These are phyloP conservation scores for Globisporangium cylindrosporum DNA, from an alignment of 352 stramenopile genomes.

Conservation along the genomic window DNA sequence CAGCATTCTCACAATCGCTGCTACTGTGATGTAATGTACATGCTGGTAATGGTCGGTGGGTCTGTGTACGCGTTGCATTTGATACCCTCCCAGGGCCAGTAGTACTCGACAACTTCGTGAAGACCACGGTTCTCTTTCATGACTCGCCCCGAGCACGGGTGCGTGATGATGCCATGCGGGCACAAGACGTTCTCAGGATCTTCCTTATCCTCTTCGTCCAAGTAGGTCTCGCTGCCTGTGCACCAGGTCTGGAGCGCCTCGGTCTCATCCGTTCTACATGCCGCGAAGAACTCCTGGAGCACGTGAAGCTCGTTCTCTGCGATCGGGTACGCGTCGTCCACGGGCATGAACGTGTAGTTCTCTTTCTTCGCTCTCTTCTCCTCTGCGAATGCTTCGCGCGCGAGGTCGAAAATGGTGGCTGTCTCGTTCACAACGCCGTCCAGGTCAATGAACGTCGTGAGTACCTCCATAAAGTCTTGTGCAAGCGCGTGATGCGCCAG, in stretches of 20 bases:
- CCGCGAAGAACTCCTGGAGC: conserved; percentile 43
- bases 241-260: conserved; percentile 61
- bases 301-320: conserved; percentile 34
- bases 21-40: conserved; percentile 29
- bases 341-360: conserved; percentile 14
- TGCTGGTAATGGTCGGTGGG: conserved; percentile 66
- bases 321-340: conserved; percentile 59
- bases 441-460: conserved; percentile 39
- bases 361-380: conserved; percentile 15
- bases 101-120: conserved; percentile 25
- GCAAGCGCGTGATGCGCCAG: not conserved
- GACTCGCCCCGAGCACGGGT: conserved; percentile 63
- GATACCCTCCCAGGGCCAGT: conserved; percentile 76
- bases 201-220: conserved; percentile 14
- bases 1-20: not conserved
- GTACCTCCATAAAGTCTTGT: conserved; percentile 30
- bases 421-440: conserved; percentile 26
- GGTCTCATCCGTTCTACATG: conserved; percentile 47
- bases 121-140: conserved; percentile 28
- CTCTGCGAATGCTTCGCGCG: conserved; percentile 14
- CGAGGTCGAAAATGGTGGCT: conserved; percentile 11
- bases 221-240: conserved; percentile 29
- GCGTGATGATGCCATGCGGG: conserved; percentile 43
- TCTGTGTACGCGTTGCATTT: conserved; percentile 63
- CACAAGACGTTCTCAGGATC: conserved; percentile 27